Base-by-base conservation (phyloP, 805 yeast species). In the Teunomyces lycoperdinae region DNA sequence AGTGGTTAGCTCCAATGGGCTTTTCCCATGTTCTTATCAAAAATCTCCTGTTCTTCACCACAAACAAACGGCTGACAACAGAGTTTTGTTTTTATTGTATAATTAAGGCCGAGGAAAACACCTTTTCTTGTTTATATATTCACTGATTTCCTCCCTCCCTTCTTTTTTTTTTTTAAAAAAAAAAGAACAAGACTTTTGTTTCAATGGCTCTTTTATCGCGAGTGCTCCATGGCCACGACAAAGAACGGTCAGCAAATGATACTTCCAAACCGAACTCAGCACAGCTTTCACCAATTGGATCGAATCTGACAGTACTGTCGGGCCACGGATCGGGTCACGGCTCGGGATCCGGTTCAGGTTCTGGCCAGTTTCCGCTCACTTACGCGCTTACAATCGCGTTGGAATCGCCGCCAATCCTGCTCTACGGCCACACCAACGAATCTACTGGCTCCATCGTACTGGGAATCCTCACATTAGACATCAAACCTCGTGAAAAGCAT, bases 401-500 rank as follows among this genome's bases (percentile, higher is more conserved):
- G 17, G 99, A 94, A 62, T 85, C 95, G 1, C 98, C 98, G 1
- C 99, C 99, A 0, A 76, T 91, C 33, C 80, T 89, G 41, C 69
- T 94, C 47, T 92, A 87, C 60, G 99, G 99, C 0, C 67, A 77
- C 0, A 86, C 91, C 2, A 64, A 68, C 7, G 94, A 88, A 50
- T 83, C 94, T 1, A 77, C 95, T 0, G 99, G 99, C 1, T 86
- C 96, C 4, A 75, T 92, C 20, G 70, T 94, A 30, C 81, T 90
- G 30, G 99, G 99, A 0, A 71, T 89, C 8, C 68, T 94, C 42
- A 77, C 77, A 32, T 67, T 94, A 11, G 65, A 65, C 4, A 57
- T 64, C 41, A 39, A 47, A 40, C 47, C 47, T 36, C 17, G 44
- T 41, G 34, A 45, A 16, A 36, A 46, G 6, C 31, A 24, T 13